Percentiles rank a stretch among this genome's conserved stretches.
These are phyloP conservation scores for Megacollybia platyphylla DNA, from an alignment of 1,284 basidiomycete genomes.

Conservation along the genomic window DNA sequence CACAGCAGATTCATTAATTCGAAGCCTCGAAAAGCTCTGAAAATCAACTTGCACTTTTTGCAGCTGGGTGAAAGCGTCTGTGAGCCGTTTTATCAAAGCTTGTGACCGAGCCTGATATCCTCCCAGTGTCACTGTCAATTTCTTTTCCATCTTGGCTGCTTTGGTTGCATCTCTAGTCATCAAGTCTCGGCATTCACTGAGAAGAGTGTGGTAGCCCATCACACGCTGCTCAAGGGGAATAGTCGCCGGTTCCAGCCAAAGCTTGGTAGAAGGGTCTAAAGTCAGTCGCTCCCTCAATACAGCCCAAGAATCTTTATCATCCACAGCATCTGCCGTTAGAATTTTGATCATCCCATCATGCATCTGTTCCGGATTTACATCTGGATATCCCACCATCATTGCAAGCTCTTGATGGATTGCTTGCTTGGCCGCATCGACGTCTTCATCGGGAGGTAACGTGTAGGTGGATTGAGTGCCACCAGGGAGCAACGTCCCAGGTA, in stretches of 20 bases:
- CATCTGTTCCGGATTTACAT: slow-evolving; percentile 69
- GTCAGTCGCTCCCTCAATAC: slow-evolving; percentile 43
- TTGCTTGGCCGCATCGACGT: slow-evolving; percentile 60
- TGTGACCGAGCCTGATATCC: slow-evolving; percentile 80
- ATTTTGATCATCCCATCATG: slow-evolving; percentile 59
- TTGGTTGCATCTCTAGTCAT: slow-evolving; percentile 80
- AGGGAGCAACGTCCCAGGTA: slow-evolving; percentile 79
- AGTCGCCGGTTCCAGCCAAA: slow-evolving; percentile 56
- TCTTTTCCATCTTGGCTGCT: slow-evolving; percentile 86
- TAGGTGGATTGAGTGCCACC: slow-evolving; percentile 68
- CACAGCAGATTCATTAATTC: slow-evolving; percentile 57
- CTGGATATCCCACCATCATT: slow-evolving; percentile 69
- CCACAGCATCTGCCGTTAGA: slow-evolving; percentile 44
- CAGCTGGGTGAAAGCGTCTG: slow-evolving; percentile 59
- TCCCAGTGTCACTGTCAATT: slow-evolving; percentile 76
- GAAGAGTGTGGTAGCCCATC: slow-evolving; percentile 49
- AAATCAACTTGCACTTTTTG: slow-evolving; percentile 57
- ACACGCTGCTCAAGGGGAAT: slow-evolving; percentile 50
- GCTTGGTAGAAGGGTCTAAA: slow-evolving; percentile 42
- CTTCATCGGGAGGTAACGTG: slow-evolving; percentile 66
- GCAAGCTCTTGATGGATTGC: slow-evolving; percentile 79
- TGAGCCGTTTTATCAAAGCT: slow-evolving; percentile 56
- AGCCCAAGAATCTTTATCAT: slow-evolving; percentile 59
- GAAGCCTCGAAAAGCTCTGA: slow-evolving; percentile 67
- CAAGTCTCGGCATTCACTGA: slow-evolving; percentile 54